These are phyloP conservation scores for Murraya koenigii DNA, from an alignment of 345 rosid species.

Conservation along the genomic window DNA sequence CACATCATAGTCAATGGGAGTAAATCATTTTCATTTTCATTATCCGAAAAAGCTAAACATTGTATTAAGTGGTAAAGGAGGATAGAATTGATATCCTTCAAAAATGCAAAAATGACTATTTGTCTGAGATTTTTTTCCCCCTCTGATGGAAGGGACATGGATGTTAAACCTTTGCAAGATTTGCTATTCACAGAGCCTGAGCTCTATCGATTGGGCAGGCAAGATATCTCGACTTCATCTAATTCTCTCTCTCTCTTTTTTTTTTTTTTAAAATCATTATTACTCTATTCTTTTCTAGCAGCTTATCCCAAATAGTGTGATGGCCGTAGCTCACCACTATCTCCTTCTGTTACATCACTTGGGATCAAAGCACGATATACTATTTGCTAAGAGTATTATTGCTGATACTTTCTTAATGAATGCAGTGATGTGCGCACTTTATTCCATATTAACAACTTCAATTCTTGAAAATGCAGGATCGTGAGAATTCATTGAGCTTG, in stretches of 20 bases:
- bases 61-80: neutral
- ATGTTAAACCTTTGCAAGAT: slow-evolving; percentile 56
- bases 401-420: neutral
- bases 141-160: slow-evolving; percentile 38
- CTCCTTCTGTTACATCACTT: no score
- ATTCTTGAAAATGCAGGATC: slow-evolving; percentile 39
- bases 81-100: neutral
- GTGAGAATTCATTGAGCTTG: slow-evolving; percentile 30
- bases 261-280: neutral
- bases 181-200: slow-evolving; percentile 82
- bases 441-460: slow-evolving; percentile 3
- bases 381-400: neutral
- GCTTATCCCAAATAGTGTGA: neutral
- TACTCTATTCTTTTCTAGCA: neutral
- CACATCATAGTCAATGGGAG: neutral
- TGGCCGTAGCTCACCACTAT: no score
- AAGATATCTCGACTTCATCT: slow-evolving; percentile 11
- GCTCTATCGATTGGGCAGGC: slow-evolving; percentile 86
- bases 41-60: neutral
- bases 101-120: neutral
- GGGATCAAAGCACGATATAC: neutral
- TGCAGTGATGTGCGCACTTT: neutral
- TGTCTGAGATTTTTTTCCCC: slow-evolving; percentile 21
- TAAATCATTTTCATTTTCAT: neutral
- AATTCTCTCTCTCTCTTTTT: neutral